Evolutionary conservation across 116 monocot genomes (phyloP), one percentile per base, ranked within the genome.

Genomic region (Posidonia oceanica): DNA sequence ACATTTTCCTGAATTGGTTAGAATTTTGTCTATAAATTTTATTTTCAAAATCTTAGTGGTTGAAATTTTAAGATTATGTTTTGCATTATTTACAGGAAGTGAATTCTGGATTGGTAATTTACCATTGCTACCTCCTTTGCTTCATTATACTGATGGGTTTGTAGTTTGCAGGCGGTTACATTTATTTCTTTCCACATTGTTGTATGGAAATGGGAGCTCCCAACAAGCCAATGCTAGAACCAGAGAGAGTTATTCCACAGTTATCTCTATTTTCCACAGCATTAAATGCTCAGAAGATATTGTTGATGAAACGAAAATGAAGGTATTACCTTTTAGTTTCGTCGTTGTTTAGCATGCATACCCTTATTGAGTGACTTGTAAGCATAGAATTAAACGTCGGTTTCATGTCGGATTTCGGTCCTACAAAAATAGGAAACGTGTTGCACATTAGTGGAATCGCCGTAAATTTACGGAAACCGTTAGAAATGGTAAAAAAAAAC

Each of bases 231-330:
- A 64, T 66, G 15, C 74, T 39, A 82, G 71, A 67, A 84, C 37
- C 36, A 84, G 77, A 69, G 82, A 90, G 29, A 84, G 77, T 44
- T 80, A 74, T 77, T 71, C 71, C 40, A 55, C 78, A 62, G 67
- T 90, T 37, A 65, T 78, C 22, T 87, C 98, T 56, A 87, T 98
- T 40, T 80, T 98, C 18, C 68, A 80, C 17, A 81, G 84, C 81
- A 90, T 98, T 62, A 98, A 86, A 72, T 71, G 65, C 15, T 84
- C 98, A 70, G 80, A 90, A 79, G 98, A 98, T 90, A 66, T 72
- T 23, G 84, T 92, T 70, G 84, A 87, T 77, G 70, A 39, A 72
- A 58, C 69, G 71, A 98, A 84, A 68, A 78, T 88, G 76, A 87
- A 86, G 80, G 98, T 93, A 83, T 48, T 48, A 7, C 48, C 29